These are phyloP conservation scores for Talaromyces adpressus DNA, from an alignment of 495 filamentous ascomycete genomes.

Conservation along the genomic window DNA sequence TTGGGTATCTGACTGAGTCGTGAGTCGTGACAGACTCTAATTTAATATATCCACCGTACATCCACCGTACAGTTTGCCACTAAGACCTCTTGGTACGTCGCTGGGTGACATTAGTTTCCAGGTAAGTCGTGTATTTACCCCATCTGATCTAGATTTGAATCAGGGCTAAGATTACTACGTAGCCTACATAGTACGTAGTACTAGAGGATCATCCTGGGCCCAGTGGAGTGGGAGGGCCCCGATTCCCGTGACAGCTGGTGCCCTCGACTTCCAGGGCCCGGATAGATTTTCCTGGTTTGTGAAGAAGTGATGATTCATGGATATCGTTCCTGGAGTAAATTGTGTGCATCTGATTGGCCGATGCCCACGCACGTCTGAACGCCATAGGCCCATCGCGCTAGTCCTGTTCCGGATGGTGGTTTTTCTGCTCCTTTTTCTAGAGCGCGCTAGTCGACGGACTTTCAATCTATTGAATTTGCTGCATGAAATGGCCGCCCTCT, in stretches of 20 bases:
- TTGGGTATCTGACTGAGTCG: not conserved
- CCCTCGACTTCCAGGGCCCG: not conserved
- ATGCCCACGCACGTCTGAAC: not conserved
- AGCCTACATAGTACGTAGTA: not conserved
- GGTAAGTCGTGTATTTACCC: not conserved
- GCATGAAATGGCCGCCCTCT: not conserved
- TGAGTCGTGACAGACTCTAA: not conserved
- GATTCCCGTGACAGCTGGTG: not conserved
- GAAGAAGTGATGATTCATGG: not conserved
- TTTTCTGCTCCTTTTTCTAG: not conserved
- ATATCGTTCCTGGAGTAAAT: not conserved
- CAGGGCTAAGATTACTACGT: not conserved
- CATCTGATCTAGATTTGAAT: not conserved
- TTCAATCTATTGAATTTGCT: not conserved
- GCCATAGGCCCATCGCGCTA: not conserved
- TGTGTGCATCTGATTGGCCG: not conserved
- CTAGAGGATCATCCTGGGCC: not conserved
- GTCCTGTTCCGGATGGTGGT: not conserved
- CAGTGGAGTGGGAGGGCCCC: not conserved
- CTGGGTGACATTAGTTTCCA: not conserved
- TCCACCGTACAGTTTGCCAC: not conserved
- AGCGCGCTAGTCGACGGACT: not conserved
- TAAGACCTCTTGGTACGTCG: not conserved
- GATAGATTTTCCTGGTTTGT: not conserved
- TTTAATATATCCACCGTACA: not conserved